A percentile compares a stretch with the other conserved stretches of the same genome.
phyloP scores from a whole-genome alignment of 2,329 filamentous ascomycete genomes.

The Pseudogymnoascus sp. region DNA sequence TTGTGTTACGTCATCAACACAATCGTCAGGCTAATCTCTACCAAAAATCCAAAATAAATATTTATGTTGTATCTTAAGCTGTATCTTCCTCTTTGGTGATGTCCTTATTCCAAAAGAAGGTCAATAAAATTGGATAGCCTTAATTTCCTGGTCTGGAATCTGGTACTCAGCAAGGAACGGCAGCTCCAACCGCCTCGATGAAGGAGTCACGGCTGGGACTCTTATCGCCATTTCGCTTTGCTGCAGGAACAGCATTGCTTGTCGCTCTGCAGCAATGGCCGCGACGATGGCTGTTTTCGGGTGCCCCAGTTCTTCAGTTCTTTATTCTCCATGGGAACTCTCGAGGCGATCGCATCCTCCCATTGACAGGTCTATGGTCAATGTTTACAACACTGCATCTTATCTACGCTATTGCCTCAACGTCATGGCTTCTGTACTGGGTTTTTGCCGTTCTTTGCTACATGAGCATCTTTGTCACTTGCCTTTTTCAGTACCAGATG shows the following conservation, averaged over 20 bases:
- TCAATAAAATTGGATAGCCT: neutral
- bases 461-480: slow-evolving; percentile 33
- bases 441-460: slow-evolving; percentile 36
- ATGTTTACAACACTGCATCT: slow-evolving; percentile 38
- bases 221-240: slow-evolving; percentile 2
- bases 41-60: neutral
- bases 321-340: slow-evolving; percentile 29
- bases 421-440: slow-evolving; percentile 43
- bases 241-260: slow-evolving; percentile 10
- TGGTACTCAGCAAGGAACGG: neutral
- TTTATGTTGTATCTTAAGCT: neutral
- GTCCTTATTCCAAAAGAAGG: neutral
- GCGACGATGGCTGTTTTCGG: slow-evolving; percentile 33
- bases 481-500: slow-evolving; percentile 36
- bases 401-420: slow-evolving; percentile 37
- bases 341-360: slow-evolving; percentile 32
- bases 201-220: neutral
- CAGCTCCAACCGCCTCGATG: neutral
- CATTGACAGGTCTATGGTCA: slow-evolving; percentile 38
- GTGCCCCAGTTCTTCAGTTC: slow-evolving; percentile 30
- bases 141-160: neutral
- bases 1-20: neutral
- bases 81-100: neutral
- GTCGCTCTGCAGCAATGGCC: slow-evolving; percentile 25
- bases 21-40: neutral